Percentiles rank a stretch among this genome's conserved stretches.
phyloP scores from a whole-genome alignment of 257 asterid species.

The Ballota nigra region DNA sequence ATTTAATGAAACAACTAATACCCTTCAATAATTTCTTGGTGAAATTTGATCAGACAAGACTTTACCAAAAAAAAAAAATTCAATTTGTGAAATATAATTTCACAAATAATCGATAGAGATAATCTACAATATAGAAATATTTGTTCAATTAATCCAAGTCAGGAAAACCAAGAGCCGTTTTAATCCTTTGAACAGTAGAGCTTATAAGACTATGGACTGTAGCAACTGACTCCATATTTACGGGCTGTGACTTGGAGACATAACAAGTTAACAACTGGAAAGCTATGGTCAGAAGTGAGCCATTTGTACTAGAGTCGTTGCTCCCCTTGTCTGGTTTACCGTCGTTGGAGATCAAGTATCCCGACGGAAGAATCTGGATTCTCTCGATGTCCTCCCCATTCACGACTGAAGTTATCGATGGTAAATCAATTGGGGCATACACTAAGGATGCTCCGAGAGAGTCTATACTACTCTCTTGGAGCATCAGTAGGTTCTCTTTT shows the following conservation, averaged over 20 bases:
- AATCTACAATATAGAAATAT: background rate
- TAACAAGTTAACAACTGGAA: slow-evolving; percentile 41
- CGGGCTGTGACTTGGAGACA: slow-evolving; percentile 28
- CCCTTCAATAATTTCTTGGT: too few relatives aligned
- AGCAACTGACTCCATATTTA: slow-evolving; percentile 45
- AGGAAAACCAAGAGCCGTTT: slow-evolving; percentile 30
- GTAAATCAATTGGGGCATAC: slow-evolving; percentile 48
- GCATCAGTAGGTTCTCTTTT: slow-evolving; percentile 44
- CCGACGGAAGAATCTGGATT: slow-evolving; percentile 61
- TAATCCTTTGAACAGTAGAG: slow-evolving; percentile 50
- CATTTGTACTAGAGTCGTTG: slow-evolving; percentile 28
- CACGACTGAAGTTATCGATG: slow-evolving; percentile 28
- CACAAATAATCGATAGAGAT: too few relatives aligned
- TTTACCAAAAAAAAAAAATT: too few relatives aligned
- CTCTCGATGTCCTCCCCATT: slow-evolving; percentile 36
- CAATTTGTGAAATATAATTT: background rate
- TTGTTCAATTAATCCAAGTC: slow-evolving; percentile 20
- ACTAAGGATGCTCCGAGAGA: slow-evolving; percentile 44
- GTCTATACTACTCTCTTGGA: slow-evolving; percentile 63
- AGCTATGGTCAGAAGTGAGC: slow-evolving; percentile 62
- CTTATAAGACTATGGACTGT: slow-evolving; percentile 42
- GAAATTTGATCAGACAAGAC: too few relatives aligned
- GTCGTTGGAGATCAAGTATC: slow-evolving; percentile 55
- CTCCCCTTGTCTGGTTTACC: slow-evolving; percentile 27
- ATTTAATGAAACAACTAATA: too few relatives aligned